A percentile compares a stretch with the other conserved stretches of the same genome.
phyloP scores from a whole-genome alignment of 2,329 filamentous ascomycete species.

The Cladobotryum mycophilum region DNA sequence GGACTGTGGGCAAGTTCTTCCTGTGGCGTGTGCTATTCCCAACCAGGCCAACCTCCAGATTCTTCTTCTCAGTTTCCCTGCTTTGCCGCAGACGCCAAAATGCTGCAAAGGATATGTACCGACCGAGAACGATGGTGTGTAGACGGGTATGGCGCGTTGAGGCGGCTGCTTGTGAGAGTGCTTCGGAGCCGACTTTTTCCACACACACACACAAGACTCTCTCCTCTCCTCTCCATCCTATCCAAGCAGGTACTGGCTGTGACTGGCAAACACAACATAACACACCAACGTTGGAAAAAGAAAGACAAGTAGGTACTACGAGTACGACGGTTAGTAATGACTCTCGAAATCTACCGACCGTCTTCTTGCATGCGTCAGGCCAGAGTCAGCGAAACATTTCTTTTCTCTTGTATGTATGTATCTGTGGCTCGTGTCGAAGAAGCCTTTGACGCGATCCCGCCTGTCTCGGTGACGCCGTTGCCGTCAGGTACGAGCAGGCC shows the following conservation, averaged over 20 bases:
- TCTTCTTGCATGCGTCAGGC: neutral
- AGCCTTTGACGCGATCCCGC: slow-evolving; percentile 6
- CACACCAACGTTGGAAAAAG: too few species aligned
- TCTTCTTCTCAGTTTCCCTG: slow-evolving; percentile 7
- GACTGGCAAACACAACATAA: too few species aligned
- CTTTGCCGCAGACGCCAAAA: slow-evolving; percentile 5
- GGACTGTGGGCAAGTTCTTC: neutral
- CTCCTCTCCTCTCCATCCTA: neutral
- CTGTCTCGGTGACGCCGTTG: slow-evolving; percentile 10
- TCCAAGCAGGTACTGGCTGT: neutral
- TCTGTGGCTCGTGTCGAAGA: neutral
- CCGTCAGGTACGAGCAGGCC: neutral
- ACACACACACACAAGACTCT: neutral
- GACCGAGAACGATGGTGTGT: neutral
- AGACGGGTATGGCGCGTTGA: neutral
- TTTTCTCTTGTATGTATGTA: slow-evolving; percentile 2
- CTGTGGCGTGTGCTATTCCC: neutral
- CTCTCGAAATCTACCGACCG: slow-evolving; percentile 3
- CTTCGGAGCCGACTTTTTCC: slow-evolving; percentile 3
- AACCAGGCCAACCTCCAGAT: slow-evolving; percentile 3
- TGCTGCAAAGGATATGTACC: slow-evolving; percentile 2
- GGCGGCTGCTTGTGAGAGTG: slow-evolving; percentile 1
- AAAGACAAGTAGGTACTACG: neutral
- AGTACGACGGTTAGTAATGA: slow-evolving; percentile 1
- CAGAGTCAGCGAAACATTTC: slow-evolving; percentile 9